A percentile compares a stretch with the other conserved stretches of the same genome.
These are phyloP conservation scores for Cicer arietinum DNA, from an alignment of 306 rosid species.

Conservation along the genomic window DNA sequence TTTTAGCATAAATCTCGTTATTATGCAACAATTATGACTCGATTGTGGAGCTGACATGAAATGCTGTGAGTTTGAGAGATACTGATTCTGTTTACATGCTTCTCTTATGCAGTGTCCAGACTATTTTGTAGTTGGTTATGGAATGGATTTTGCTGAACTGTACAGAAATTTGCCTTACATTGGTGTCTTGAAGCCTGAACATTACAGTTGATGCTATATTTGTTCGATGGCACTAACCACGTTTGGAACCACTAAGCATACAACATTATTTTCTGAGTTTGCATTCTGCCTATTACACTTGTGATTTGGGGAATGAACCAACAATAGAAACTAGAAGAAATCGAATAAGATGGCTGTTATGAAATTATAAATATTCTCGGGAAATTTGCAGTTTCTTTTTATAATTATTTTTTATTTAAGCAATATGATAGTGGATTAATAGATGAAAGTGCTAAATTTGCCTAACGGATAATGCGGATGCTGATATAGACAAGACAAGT, in stretches of 20 bases:
- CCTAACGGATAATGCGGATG: background rate
- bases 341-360: background rate
- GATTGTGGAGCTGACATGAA: conserved; percentile 21
- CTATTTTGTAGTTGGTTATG: conserved; percentile 88
- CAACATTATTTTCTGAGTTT: conserved; percentile 1
- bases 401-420: conserved; percentile 12
- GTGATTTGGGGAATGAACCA: background rate
- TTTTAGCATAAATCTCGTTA: background rate
- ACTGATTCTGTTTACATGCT: conserved; percentile 31
- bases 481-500: background rate
- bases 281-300: background rate
- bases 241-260: conserved; percentile 5
- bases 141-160: conserved; percentile 80
- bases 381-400: conserved; percentile 1
- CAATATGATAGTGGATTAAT: background rate
- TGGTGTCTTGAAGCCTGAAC: conserved; percentile 87
- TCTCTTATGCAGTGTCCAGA: conserved; percentile 79
- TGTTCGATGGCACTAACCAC: background rate
- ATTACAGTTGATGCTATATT: conserved; percentile 47
- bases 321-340: conserved; percentile 14
- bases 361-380: conserved; percentile 22
- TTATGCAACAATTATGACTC: background rate
- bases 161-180: conserved; percentile 89
- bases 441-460: background rate
- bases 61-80: conserved; percentile 19